A percentile compares a stretch with the other conserved stretches of the same genome.
Conservation (phyloP, 2,329 filamentous ascomycete species). For the Colletotrichum brevisporum region DNA sequence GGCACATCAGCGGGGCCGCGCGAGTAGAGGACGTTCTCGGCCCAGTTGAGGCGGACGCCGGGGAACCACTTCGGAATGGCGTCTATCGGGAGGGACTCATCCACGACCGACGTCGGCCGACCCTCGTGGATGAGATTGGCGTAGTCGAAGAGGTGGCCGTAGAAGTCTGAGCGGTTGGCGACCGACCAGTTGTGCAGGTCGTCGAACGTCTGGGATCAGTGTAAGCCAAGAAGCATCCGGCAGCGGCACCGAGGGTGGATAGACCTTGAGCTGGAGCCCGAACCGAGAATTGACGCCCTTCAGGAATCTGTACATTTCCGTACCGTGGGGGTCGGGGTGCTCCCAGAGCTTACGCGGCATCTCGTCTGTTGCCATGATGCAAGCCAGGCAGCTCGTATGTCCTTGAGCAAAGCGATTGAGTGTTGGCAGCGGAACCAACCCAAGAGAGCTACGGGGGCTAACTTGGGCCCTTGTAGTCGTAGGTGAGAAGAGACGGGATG, state of each 20-base stretch:
- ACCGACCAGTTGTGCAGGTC: conserved; percentile 81
- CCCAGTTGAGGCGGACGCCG: conserved; percentile 81
- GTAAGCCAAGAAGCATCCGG: conserved; percentile 8
- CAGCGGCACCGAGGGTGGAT: conserved; percentile 46
- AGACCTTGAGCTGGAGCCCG: conserved; percentile 67
- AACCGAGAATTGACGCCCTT: conserved; percentile 72
- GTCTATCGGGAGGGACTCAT: conserved; percentile 79
- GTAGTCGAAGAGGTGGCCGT: conserved; percentile 72
- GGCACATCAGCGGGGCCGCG: conserved; percentile 56
- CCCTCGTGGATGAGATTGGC: conserved; percentile 75
- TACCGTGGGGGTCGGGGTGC: conserved; percentile 72
- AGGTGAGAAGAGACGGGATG: background rate
- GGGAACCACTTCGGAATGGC: conserved; percentile 82
- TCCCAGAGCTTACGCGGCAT: conserved; percentile 77
- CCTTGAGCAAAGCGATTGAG: too few relatives aligned
- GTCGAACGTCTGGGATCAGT: conserved; percentile 68
- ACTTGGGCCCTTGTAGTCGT: too few relatives aligned
- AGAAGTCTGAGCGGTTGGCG: conserved; percentile 74
- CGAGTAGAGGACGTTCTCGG: conserved; percentile 83
- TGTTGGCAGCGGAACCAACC: background rate
- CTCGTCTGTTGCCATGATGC: conserved; percentile 49
- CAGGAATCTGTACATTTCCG: conserved; percentile 78
- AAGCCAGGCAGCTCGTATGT: too few relatives aligned
- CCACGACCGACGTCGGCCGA: conserved; percentile 71
- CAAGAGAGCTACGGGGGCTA: background rate